Percentiles rank a stretch among this genome's conserved stretches.
Conservation (phyloP, 1,139 yeast species). For the Pichia sp. region DNA sequence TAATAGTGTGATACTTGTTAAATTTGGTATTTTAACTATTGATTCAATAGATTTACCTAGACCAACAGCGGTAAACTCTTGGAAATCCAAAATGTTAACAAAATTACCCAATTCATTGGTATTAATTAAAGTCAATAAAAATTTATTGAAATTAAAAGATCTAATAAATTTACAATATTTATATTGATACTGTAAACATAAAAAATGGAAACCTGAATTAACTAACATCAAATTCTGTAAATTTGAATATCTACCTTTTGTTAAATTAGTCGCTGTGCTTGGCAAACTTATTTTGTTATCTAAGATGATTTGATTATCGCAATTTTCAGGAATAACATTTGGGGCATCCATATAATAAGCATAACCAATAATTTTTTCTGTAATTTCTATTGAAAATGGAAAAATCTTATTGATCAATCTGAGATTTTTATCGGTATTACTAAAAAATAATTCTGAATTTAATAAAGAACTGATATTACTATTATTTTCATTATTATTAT, state of each 20-base stretch:
- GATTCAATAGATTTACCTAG: slow-evolving; percentile 83
- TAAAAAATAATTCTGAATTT: neutral
- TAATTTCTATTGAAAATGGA: slow-evolving; percentile 23
- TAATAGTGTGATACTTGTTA: slow-evolving; percentile 65
- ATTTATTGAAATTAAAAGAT: slow-evolving; percentile 74
- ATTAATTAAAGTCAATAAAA: slow-evolving; percentile 46
- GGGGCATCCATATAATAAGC: slow-evolving; percentile 25
- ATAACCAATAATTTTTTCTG: slow-evolving; percentile 28
- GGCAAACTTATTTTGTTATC: slow-evolving; percentile 17
- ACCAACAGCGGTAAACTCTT: slow-evolving; percentile 85
- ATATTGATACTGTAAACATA: slow-evolving; percentile 40
- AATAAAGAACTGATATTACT: neutral
- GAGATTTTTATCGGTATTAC: slow-evolving; percentile 9
- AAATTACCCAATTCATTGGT: slow-evolving; percentile 50
- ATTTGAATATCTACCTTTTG: slow-evolving; percentile 17
- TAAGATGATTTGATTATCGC: neutral
- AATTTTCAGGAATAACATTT: slow-evolving; percentile 5
- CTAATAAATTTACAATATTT: slow-evolving; percentile 70
- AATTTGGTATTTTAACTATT: slow-evolving; percentile 90
- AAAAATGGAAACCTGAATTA: slow-evolving; percentile 19
- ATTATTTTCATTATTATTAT: no score
- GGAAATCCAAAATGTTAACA: slow-evolving; percentile 77
- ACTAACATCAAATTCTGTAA: slow-evolving; percentile 10
- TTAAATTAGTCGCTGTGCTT: slow-evolving; percentile 24
- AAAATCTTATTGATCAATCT: slow-evolving; percentile 1